Base-by-base conservation (phyloP, 768 basidiomycete species). In the Coprinopsis sp. region DNA sequence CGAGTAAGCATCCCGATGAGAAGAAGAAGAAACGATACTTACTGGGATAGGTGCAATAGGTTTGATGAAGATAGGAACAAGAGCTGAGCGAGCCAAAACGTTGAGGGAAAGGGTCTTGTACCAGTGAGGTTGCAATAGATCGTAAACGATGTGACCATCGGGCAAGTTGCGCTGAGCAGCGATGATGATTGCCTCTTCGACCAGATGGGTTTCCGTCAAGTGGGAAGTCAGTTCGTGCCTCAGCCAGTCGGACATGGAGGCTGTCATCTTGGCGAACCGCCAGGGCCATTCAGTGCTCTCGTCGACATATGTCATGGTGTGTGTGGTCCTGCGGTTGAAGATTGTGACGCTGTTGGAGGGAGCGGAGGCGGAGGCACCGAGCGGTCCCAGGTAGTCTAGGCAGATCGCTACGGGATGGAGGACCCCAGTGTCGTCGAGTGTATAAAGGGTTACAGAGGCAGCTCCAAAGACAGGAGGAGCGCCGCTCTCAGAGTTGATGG, bases 251-350 rank as follows among this genome's bases (percentile, higher is more conserved):
- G 61, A 57, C 4, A 57, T 53, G 33, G 58, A 58, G n/a, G 49
- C 52, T 37, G 61, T 62, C 51, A 52, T 62, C 47, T 65, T 65
- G 12, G 64, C 64, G 30, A 63, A 64, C 14, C 64, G 59, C 64
- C 64, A 65, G 1, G 62, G 62, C 64, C 64, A 65, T 33, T 65
- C 64, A n/a, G n/a, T 12, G n/a, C 18, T 4, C 37, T 64, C 53
- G 38, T 51, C 41, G 5, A 31, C 37, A 2, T 53, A 55, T 1
- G 54, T n/a, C n/a, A n/a, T n/a, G n/a, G n/a, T n/a, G n/a, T n/a
- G 29, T 18, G 33, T 38, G 19, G 51, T 33, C 25, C 62, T 55
- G 24, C 50, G 53, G 47, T 65, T 65, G 56, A 65, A 60, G 36
- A 64, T 61, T 23, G 57, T 58, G 37, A 63, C 59, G 19, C 62